A percentile compares a stretch with the other conserved stretches of the same genome.
Conservation (phyloP, 805 yeast genomes). For the Blastobotrys mokoenaii region DNA sequence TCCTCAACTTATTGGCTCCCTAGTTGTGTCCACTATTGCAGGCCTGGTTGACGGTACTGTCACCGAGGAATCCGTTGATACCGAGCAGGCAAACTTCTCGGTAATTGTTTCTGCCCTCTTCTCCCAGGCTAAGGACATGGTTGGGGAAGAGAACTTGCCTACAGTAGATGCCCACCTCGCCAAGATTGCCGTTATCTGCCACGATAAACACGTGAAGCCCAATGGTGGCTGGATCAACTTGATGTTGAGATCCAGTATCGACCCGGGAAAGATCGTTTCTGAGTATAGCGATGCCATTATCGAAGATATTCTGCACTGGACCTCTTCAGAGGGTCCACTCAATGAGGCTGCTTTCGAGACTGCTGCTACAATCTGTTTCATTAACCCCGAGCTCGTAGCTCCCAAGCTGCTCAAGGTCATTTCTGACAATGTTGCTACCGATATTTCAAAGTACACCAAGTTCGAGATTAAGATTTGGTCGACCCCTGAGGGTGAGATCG, state of each 20-base stretch:
- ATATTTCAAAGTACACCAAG: constrained; percentile 35
- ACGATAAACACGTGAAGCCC: constrained; percentile 32
- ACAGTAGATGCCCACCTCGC: constrained; percentile 9
- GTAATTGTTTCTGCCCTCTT: neutral
- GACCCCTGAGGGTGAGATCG: constrained; percentile 61
- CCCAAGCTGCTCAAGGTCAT: constrained; percentile 43
- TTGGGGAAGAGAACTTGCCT: constrained; percentile 7
- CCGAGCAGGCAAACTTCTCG: neutral
- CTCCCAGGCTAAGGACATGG: neutral
- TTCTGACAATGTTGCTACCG: constrained; percentile 34
- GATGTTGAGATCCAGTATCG: constrained; percentile 48
- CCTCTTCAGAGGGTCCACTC: constrained; percentile 13
- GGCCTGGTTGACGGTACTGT: neutral
- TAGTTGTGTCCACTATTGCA: constrained; percentile 1
- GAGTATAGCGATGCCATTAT: constrained; percentile 18
- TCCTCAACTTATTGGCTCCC: constrained; percentile 2
- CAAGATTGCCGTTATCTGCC: constrained; percentile 34
- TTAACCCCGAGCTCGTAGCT: constrained; percentile 49
- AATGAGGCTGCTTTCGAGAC: constrained; percentile 20
- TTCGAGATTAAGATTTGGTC: constrained; percentile 56
- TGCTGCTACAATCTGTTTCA: constrained; percentile 38
- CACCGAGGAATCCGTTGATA: neutral
- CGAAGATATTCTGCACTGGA: constrained; percentile 19
- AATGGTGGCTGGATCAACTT: constrained; percentile 72
- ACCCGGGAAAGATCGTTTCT: constrained; percentile 53